These are phyloP conservation scores for Thuidium tamariscinum DNA, from an alignment of 225 moss, liverwort and hornwort genomes.

Conservation along the genomic window DNA sequence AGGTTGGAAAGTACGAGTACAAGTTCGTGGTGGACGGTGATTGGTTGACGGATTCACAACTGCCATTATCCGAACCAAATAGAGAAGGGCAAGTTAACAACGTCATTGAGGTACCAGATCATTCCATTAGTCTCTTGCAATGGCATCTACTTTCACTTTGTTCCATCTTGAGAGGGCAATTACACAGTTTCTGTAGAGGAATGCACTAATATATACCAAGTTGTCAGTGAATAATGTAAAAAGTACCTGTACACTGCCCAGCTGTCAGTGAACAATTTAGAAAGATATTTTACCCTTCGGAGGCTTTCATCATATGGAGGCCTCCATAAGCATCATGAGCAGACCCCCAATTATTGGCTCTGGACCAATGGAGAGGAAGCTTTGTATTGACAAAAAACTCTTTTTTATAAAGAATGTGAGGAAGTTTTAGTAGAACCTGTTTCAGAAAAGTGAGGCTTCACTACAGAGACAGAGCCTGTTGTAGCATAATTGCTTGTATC, in stretches of 20 bases:
- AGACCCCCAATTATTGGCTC: background rate
- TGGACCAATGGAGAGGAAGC: background rate
- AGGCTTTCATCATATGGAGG: background rate
- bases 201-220: background rate
- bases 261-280: background rate
- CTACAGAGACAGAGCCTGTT: background rate
- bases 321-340: background rate
- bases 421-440: background rate
- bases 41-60: constrained; percentile 57
- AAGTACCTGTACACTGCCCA: background rate
- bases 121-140: background rate
- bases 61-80: constrained; percentile 55
- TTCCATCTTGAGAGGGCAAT: background rate
- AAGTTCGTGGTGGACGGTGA: constrained; percentile 77
- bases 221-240: background rate
- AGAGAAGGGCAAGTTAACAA: constrained; percentile 90
- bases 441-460: background rate
- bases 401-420: background rate
- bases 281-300: background rate
- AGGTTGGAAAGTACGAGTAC: constrained; percentile 84
- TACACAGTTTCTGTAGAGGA: background rate
- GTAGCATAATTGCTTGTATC: background rate
- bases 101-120: constrained; percentile 49
- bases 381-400: background rate
- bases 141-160: background rate